Conservation (phyloP, 2,329 filamentous ascomycete species). For the Ophiobolus disseminans region DNA sequence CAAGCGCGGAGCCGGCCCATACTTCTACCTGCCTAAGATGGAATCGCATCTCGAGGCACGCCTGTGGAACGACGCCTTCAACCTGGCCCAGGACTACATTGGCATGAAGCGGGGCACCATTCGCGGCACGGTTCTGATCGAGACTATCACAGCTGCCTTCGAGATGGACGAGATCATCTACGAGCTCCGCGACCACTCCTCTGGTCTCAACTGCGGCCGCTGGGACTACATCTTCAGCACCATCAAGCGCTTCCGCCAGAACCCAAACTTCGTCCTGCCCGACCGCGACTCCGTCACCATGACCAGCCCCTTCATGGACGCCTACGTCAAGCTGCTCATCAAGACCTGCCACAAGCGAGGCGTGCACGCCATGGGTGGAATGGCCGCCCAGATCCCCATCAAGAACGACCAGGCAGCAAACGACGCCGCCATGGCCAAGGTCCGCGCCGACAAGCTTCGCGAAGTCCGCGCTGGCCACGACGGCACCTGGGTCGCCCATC, state of each 20-base stretch:
- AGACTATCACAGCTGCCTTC: conserved; percentile 96
- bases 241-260: conserved; percentile 99
- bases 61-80: conserved; percentile 98
- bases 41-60: conserved; percentile 96
- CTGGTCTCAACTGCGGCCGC: conserved; percentile 95
- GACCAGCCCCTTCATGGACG: conserved; percentile 98
- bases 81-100: conserved; percentile 91
- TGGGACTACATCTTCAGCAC: conserved; percentile 99
- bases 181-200: conserved; percentile 94
- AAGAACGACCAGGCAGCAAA: conserved; percentile 92
- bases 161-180: conserved; percentile 99
- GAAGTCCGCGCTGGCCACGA: conserved; percentile 96
- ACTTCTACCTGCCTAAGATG: conserved; percentile 99
- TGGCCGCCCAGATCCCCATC: conserved; percentile 99
- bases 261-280: conserved; percentile 89
- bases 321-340: conserved; percentile 95
- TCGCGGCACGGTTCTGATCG: conserved; percentile 92
- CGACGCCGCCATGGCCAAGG: conserved; percentile 90
- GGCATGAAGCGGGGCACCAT: conserved; percentile 90
- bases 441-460: conserved; percentile 93
- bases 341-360: conserved; percentile 97
- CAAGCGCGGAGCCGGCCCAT: conserved; percentile 83
- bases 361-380: conserved; percentile 98
- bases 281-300: conserved; percentile 93
- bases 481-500: conserved; percentile 97